Evolutionary conservation across 257 asterid genomes (phyloP), one percentile per base, ranked within the genome.

Genomic region (Nicotiana attenuata): DNA sequence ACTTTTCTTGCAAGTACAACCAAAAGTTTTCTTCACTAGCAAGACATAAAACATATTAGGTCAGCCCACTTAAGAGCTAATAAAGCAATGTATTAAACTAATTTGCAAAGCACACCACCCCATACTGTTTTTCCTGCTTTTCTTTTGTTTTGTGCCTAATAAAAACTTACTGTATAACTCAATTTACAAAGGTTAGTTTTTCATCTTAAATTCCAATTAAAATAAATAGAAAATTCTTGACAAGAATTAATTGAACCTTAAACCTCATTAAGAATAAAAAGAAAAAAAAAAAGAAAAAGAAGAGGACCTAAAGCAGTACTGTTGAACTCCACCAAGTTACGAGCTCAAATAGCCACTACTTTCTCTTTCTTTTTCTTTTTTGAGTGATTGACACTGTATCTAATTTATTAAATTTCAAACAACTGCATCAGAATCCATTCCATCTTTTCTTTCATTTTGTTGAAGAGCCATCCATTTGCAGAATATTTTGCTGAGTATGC

Each of bases 11-110:
- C 82, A 85, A 84, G 85, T 86, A 80, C 87, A 65, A 53, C 67
- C 53, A 47, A 82, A 86, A 83, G 83, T 87, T 84, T 75, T 69
- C 77, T 57, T 86, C 86, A 83, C 76, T 76, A 82, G 87, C 90
- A 82, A 82, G 89, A 50, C 73, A 83, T 68, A 81, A 86, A 41
- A 89, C 83, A 81, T 65, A 75, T 87, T 89, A 89, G 91, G 92
- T 88, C 93, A 90, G 52, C 90, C 90, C 92, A 90, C 93, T 84
- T 67, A 56, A 82, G 78, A 81, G 82, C 83, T 84, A 52, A 88
- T 87, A 86, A 87, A 52, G 35, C 88, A 80, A 68, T 76, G 61
- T 19, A 29, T 82, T 81, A 29, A 83, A 86, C 84, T 82, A 81
- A 79, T 85, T 83, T 71, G 61, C 61, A 5, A 47, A 47, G 79